Conservation (phyloP, 208 protist genomes). For the Crithidia brevicula region DNA sequence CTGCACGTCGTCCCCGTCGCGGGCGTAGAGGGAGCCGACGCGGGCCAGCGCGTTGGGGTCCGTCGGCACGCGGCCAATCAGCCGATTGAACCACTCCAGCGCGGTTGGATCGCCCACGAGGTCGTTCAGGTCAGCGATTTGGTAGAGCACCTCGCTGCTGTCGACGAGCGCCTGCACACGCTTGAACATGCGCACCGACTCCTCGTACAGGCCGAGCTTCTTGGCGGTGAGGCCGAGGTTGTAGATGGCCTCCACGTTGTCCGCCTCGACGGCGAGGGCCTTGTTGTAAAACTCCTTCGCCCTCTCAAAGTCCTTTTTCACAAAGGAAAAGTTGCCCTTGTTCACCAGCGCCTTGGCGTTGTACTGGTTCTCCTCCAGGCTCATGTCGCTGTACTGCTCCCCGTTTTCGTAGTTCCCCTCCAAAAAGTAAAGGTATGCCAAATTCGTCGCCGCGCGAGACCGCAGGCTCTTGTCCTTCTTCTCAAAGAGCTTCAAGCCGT, state of each 20-base stretch:
- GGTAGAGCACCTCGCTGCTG: constrained; percentile 94
- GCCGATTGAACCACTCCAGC: constrained; percentile 85
- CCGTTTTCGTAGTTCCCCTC: constrained; percentile 96
- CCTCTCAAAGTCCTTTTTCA: constrained; percentile 88
- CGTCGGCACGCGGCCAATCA: constrained; percentile 92
- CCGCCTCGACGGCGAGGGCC: constrained; percentile 95
- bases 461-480: constrained; percentile 94
- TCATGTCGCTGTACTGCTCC: constrained; percentile 96
- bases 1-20: constrained; percentile 92
- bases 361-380: constrained; percentile 95
- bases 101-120: constrained; percentile 67
- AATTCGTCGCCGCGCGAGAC: constrained; percentile 95
- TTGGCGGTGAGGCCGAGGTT: constrained; percentile 96
- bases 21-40: constrained; percentile 92
- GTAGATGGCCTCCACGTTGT: constrained; percentile 98
- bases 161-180: constrained; percentile 94
- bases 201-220: constrained; percentile 90
- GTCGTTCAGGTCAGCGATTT: constrained; percentile 95
- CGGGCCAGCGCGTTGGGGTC: constrained; percentile 95
- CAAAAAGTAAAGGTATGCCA: constrained; percentile 98
- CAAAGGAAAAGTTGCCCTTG: constrained; percentile 96
- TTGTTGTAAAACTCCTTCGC: constrained; percentile 94
- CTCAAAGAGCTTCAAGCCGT: constrained; percentile 95
- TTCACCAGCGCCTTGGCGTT: constrained; percentile 98
- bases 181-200: constrained; percentile 94